Conservation (phyloP, 2,329 filamentous ascomycete species). For the Xylariaceae sp. region DNA sequence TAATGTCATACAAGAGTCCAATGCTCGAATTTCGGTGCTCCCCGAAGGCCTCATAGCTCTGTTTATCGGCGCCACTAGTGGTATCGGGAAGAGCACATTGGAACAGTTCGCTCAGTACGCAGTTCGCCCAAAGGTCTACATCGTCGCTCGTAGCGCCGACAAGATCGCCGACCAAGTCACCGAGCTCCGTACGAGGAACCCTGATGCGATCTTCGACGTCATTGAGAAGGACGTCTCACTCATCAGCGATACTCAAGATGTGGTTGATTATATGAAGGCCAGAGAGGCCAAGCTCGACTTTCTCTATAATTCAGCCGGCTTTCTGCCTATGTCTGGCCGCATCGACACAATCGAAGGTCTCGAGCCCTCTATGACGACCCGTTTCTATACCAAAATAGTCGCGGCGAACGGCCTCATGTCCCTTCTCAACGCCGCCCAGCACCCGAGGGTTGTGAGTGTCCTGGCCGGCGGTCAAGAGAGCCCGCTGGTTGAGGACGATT, state of each 20-base stretch:
- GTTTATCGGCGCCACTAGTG: slow-evolving; percentile 43
- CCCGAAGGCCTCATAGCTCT: slow-evolving; percentile 23
- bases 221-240: slow-evolving; percentile 34
- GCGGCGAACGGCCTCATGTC: slow-evolving; percentile 51
- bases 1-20: slow-evolving; percentile 24
- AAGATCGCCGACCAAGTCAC: neutral
- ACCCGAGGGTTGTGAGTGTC: slow-evolving; percentile 49
- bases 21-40: slow-evolving; percentile 25
- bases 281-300: slow-evolving; percentile 35
- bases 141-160: slow-evolving; percentile 36
- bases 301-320: slow-evolving; percentile 37
- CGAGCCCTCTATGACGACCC: slow-evolving; percentile 46
- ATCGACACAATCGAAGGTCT: slow-evolving; percentile 52
- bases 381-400: slow-evolving; percentile 52
- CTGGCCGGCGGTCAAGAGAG: slow-evolving; percentile 49
- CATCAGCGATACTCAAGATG: slow-evolving; percentile 32
- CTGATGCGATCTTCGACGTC: slow-evolving; percentile 25
- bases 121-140: slow-evolving; percentile 39
- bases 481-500: slow-evolving; percentile 42
- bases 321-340: slow-evolving; percentile 31
- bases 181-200: slow-evolving; percentile 1
- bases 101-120: slow-evolving; percentile 37
- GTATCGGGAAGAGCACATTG: slow-evolving; percentile 45
- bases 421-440: slow-evolving; percentile 35
- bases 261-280: slow-evolving; percentile 29